Base-by-base conservation (phyloP, 768 basidiomycete species). In the Pulveroboletus frians region DNA sequence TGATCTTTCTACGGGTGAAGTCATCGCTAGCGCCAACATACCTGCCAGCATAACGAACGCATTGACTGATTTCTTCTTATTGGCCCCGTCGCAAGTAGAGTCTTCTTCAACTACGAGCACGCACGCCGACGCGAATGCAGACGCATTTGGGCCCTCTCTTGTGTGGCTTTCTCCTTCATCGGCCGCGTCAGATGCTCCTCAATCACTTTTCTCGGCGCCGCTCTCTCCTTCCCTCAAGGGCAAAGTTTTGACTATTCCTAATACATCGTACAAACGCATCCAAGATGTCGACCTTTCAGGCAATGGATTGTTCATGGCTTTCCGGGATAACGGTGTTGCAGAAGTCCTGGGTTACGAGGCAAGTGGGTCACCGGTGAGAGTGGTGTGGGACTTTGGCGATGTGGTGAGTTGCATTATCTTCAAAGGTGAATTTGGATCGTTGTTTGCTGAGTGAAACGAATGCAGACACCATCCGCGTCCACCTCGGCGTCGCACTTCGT, bases 241-340 rank as follows among this genome's bases (percentile, higher is more conserved):
- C 31, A 81, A 77, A 53, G 69, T 77, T 7, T 51, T 63, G 9
- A 56, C 70, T 0, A 52, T 79, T 46, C 76, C 78, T 42, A 69
- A 72, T 3, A 50, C 69, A 2, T 63, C 63, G 15, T 88, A 82
- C 63, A 70, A 69, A 10, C 67, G 68, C 27, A 69, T 94, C 18
- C 47, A 79, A 13, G 85, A 92, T 55, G 69, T 88, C 6, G 82
- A 82, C 10, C 68, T 89, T 31, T 62, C 68, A n/a, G 56, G 62
- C 0, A 60, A 73, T 26, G 90, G 88, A 0, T 67, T 79, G 18
- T 73, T 90, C 31, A 70, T 94, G 18, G 86, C 78, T 3, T 58
- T 81, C 40, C 71, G 72, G 42, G 62, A 71, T 1, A 78, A 83
- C 53, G 85, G 83, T 0, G 70, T 74, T 5, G 79, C 77, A 6